These are phyloP conservation scores for Akanthomyces uredinophilus DNA, from an alignment of 2,329 filamentous ascomycete species.

Conservation along the genomic window DNA sequence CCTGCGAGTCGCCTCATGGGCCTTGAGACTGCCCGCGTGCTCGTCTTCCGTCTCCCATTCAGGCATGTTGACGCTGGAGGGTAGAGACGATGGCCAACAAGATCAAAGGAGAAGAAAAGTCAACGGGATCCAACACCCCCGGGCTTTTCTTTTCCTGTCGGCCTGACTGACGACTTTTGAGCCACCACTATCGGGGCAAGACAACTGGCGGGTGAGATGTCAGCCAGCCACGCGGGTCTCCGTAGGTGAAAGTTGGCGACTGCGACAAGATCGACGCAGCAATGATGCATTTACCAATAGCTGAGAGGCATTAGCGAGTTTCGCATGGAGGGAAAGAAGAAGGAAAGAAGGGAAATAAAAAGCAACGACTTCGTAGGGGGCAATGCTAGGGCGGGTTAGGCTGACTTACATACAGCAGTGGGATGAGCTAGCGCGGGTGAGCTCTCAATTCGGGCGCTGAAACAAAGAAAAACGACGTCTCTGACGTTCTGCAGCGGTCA, in stretches of 20 bases:
- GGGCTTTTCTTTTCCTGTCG: neutral
- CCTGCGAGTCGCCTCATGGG: slow-evolving; percentile 1
- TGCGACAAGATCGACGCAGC: slow-evolving; percentile 9
- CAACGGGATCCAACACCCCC: neutral
- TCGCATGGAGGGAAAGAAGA: slow-evolving; percentile 10
- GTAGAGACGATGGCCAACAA: neutral
- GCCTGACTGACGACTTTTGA: neutral
- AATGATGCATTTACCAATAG: slow-evolving; percentile 11
- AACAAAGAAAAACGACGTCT: neutral
- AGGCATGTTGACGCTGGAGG: slow-evolving; percentile 36
- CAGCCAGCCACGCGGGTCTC: slow-evolving; percentile 16
- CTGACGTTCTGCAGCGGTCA: neutral
- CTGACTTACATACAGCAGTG: slow-evolving; percentile 1
- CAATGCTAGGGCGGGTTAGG: neutral
- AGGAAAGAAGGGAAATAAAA: slow-evolving; percentile 11
- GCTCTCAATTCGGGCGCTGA: neutral
- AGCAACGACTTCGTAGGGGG: neutral
- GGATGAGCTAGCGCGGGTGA: neutral
- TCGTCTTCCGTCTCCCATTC: slow-evolving; percentile 62
- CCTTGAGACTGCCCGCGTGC: slow-evolving; percentile 44
- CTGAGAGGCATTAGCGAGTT: neutral
- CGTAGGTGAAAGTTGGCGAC: slow-evolving; percentile 17
- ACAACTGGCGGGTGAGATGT: slow-evolving; percentile 10
- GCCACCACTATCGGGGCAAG: slow-evolving; percentile 12
- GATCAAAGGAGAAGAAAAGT: neutral